phyloP scores from a whole-genome alignment of 2,329 filamentous ascomycete species.

The Cyclaneusma minus region DNA sequence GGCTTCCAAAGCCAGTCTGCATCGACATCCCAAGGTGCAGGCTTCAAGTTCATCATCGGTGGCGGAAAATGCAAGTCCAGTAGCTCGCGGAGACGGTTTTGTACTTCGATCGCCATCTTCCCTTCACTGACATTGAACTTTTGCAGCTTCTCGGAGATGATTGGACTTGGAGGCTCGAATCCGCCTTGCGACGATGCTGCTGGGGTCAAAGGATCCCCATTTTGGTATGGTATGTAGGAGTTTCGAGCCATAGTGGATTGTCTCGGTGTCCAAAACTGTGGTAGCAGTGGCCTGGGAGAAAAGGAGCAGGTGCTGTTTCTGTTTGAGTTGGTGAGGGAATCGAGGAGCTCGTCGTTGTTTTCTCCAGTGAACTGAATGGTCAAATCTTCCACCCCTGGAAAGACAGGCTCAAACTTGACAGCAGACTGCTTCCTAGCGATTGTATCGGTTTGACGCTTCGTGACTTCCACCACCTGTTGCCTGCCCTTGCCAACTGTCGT shows the following conservation, averaged over 20 bases:
- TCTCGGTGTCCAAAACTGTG: neutral
- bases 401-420: constrained; percentile 26
- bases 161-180: constrained; percentile 4
- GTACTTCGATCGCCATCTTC: constrained; percentile 34
- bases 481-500: too few relatives aligned
- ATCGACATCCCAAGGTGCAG: constrained; percentile 32
- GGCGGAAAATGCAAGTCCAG: constrained; percentile 34
- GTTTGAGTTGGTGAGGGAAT: constrained; percentile 31
- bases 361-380: constrained; percentile 36
- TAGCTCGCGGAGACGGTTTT: constrained; percentile 39
- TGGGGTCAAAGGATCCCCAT: constrained; percentile 5
- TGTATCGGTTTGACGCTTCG: too few relatives aligned
- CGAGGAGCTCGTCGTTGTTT: constrained; percentile 25
- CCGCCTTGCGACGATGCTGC: too few relatives aligned
- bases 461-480: too few relatives aligned
- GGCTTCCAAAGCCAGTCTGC: constrained; percentile 22
- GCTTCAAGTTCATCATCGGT: constrained; percentile 28
- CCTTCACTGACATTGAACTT: constrained; percentile 25
- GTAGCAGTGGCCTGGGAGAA: neutral
- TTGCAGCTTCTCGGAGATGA: constrained; percentile 24
- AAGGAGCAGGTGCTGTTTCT: constrained; percentile 22
- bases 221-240: constrained; percentile 3
- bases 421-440: too few relatives aligned
- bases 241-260: constrained; percentile 2
- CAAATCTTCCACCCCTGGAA: constrained; percentile 39